A percentile compares a stretch with the other conserved stretches of the same genome.
Evolutionary conservation across 1,284 basidiomycete species (phyloP).

Genomic region (Sphagnurus paluster): DNA sequence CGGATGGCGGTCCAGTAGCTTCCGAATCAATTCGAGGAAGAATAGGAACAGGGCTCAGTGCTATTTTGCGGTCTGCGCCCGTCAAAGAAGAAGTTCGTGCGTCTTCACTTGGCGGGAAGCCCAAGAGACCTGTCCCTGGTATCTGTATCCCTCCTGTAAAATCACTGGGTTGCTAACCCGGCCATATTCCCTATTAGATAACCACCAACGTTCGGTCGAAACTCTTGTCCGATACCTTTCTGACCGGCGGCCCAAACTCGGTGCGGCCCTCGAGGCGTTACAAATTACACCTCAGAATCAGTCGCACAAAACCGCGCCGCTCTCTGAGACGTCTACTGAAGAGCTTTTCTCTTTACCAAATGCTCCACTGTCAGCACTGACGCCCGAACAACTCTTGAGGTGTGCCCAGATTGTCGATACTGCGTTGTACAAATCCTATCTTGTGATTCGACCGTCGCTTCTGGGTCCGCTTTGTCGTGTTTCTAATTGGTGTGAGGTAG

Average conservation of each 20-base stretch:
- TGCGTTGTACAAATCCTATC: conserved; percentile 91
- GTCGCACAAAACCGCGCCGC: conserved; percentile 59
- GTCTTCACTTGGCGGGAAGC: conserved; percentile 35
- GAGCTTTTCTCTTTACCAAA: conserved; percentile 76
- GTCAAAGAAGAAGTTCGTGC: conserved; percentile 56
- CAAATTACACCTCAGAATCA: conserved; percentile 69
- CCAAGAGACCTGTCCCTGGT: conserved; percentile 33
- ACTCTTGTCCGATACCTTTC: conserved; percentile 75
- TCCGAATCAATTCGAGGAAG: conserved; percentile 51
- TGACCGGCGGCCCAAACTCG: conserved; percentile 84
- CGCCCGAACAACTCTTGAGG: conserved; percentile 78
- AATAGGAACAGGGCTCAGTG: conserved; percentile 53
- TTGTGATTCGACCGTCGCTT: conserved; percentile 81
- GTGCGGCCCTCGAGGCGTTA: conserved; percentile 69
- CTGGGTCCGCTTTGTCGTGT: conserved; percentile 89
- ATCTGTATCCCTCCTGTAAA: conserved; percentile 1
- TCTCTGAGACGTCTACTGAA: conserved; percentile 68
- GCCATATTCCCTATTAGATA: conserved; percentile 41
- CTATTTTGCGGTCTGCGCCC: conserved; percentile 39
- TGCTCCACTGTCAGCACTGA: conserved; percentile 66
- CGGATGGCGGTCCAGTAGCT: conserved; percentile 36
- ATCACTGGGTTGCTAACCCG: not conserved
- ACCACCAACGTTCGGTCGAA: conserved; percentile 64
- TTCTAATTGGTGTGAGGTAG: conserved; percentile 97
- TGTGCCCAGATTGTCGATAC: conserved; percentile 96